Evolutionary conservation across 1,284 basidiomycete species (phyloP).

Genomic region (Cerrena zonata): DNA sequence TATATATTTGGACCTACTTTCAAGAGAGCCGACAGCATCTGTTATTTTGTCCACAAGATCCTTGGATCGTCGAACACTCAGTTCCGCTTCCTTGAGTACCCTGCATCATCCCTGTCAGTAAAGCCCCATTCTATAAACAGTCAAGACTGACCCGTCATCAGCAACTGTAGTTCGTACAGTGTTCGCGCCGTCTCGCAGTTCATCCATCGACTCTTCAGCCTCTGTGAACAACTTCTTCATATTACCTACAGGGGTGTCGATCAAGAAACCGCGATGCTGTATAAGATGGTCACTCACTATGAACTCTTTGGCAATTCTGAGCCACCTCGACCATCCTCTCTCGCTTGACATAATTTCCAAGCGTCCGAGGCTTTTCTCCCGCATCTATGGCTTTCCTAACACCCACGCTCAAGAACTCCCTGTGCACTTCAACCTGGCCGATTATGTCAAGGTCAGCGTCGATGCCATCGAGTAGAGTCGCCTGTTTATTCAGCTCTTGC

Average conservation of each 20-base stretch:
- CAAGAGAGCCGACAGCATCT: constrained; percentile 45
- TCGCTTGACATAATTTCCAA: constrained; percentile 75
- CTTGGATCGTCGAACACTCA: constrained; percentile 47
- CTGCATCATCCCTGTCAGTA: constrained; percentile 29
- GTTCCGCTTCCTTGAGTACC: constrained; percentile 54
- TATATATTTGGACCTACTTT: constrained; percentile 47
- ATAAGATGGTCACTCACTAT: constrained; percentile 41
- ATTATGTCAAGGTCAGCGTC: constrained; percentile 68
- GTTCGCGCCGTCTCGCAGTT: constrained; percentile 55
- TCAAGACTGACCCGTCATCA: constrained; percentile 41
- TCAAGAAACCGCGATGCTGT: background rate
- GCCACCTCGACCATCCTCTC: constrained; percentile 76
- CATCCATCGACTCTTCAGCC: constrained; percentile 47
- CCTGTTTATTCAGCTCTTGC: constrained; percentile 61
- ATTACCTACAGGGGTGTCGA: constrained; percentile 39
- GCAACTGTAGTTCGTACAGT: constrained; percentile 47
- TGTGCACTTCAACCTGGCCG: constrained; percentile 57
- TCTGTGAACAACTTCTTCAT: constrained; percentile 48
- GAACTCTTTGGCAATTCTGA: constrained; percentile 64
- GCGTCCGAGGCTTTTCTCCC: constrained; percentile 59
- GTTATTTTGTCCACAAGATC: constrained; percentile 54
- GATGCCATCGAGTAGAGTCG: constrained; percentile 50
- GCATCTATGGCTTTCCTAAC: constrained; percentile 62
- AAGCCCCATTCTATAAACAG: background rate
- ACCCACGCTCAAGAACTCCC: constrained; percentile 64